Percentiles rank a stretch among this genome's conserved stretches.
phyloP scores from a whole-genome alignment of 2,329 filamentous ascomycete species.

The Colletotrichum sp. region DNA sequence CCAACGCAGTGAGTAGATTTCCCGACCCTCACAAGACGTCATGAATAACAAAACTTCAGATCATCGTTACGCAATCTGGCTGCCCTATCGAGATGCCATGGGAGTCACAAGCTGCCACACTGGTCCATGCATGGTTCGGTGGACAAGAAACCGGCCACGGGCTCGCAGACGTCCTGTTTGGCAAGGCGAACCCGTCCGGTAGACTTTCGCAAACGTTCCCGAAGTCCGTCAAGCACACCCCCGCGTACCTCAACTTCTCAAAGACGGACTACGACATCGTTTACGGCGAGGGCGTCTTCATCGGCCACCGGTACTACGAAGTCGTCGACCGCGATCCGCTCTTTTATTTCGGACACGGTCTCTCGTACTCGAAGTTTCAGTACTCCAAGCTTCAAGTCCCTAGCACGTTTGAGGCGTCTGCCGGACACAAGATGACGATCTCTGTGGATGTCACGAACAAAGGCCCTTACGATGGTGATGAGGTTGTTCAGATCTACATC shows the following conservation, averaged over 20 bases:
- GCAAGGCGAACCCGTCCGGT: slow-evolving; percentile 74
- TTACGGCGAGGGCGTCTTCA: slow-evolving; percentile 82
- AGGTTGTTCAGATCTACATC: slow-evolving; percentile 63
- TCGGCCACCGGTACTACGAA: slow-evolving; percentile 84
- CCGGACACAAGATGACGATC: slow-evolving; percentile 48
- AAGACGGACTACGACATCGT: slow-evolving; percentile 73
- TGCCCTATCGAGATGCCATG: slow-evolving; percentile 78
- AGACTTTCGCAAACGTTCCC: slow-evolving; percentile 81
- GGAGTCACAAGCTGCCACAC: slow-evolving; percentile 58
- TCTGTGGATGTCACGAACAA: slow-evolving; percentile 14
- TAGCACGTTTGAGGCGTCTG: slow-evolving; percentile 26
- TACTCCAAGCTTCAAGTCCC: slow-evolving; percentile 55
- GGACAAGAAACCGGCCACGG: slow-evolving; percentile 87
- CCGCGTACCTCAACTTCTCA: slow-evolving; percentile 76
- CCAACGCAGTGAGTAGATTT: slow-evolving; percentile 58
- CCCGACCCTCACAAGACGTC: accelerated
- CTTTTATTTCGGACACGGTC: slow-evolving; percentile 81
- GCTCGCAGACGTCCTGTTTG: slow-evolving; percentile 79
- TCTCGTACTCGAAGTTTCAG: slow-evolving; percentile 76
- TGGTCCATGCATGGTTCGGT: slow-evolving; percentile 84
- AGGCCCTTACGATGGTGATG: slow-evolving; percentile 4
- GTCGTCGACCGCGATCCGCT: slow-evolving; percentile 67
- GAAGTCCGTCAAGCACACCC: slow-evolving; percentile 69
- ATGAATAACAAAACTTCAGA: slow-evolving; percentile 5
- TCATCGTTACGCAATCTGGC: slow-evolving; percentile 79